Base-by-base conservation (phyloP, 371 early-diverging fungal species). In the Catenaria anguillulae region DNA sequence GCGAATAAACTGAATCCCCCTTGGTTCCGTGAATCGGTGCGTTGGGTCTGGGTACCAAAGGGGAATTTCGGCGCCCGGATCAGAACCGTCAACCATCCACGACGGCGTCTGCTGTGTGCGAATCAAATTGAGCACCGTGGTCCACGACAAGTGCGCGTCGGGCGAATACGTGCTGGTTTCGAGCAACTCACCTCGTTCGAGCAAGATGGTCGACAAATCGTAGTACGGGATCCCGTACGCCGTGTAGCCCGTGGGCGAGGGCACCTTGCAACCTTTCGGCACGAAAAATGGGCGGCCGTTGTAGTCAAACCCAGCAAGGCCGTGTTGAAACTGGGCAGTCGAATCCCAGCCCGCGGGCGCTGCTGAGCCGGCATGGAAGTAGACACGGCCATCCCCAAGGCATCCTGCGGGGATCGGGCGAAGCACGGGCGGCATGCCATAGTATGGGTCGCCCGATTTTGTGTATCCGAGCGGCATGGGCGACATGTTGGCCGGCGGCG, bases 191-290 rank as follows among this genome's bases (percentile, higher is more conserved):
- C 81, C 81, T 12, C 71, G 72, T 33, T 77, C 72, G 26, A 72
- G 70, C 68, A 79, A 65, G 23, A 81, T 45, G 3, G 77, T 64
- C 0, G 70, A 65, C n/a, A 77, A 66, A 60, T 78, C 79, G 63
- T 78, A 81, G 63, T 70, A 81, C 1, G 78, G 72, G 26, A 81
- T 74, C 1, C 81, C 81, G 52, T 78, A 78, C 2, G 67, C 26
- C 3, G 81, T 79, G 63, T 71, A 81, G 1, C 81, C 81, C 0
- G 72, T 60, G 12, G 81, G 81, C 1, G 65, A 63, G 2, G 79
- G 79, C 15, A 78, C 40, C 5, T 68, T 66, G 66, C 73, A 77
- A 5, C 76, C 78, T 34, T 71, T 46, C 24, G 81, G 79, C 42
- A 81, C 60, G 61, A 69, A 81, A 52, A 78, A 76, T 1, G 81